Conservation (phyloP, 257 asterid genomes). For the Salvia rosmarinus region DNA sequence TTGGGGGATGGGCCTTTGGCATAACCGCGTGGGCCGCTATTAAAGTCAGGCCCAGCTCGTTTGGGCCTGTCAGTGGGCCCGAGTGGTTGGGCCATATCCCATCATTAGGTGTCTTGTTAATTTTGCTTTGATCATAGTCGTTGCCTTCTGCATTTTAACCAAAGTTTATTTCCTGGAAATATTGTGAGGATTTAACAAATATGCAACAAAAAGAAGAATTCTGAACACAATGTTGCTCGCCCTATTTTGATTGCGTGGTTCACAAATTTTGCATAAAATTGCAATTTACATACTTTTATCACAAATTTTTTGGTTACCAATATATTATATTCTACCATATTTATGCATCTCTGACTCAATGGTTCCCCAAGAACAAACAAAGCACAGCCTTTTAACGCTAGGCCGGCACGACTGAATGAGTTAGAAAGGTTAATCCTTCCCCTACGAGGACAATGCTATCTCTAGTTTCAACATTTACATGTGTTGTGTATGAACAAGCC, state of each 20-base stretch:
- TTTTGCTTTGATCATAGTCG: slow-evolving; percentile 29
- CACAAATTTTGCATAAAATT: no score
- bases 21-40: no score
- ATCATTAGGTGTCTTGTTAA: neutral
- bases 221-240: neutral
- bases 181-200: neutral
- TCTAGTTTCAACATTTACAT: slow-evolving; percentile 37
- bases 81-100: no score
- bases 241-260: neutral
- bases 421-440: no score
- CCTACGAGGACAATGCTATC: no score
- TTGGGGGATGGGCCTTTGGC: no score
- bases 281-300: no score
- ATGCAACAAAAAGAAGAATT: neutral
- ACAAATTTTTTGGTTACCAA: no score
- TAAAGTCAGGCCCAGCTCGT: no score
- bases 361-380: neutral
- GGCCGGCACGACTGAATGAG: no score
- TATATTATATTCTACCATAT: no score
- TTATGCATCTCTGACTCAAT: neutral
- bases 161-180: slow-evolving; percentile 30
- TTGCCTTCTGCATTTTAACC: slow-evolving; percentile 14
- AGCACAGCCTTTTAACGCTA: neutral
- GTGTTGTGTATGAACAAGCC: slow-evolving; percentile 21
- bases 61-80: no score